Percentiles rank a stretch among this genome's conserved stretches.
These are phyloP conservation scores for Sclerotinia borealis DNA, from an alignment of 2,329 filamentous ascomycete species.

Conservation along the genomic window DNA sequence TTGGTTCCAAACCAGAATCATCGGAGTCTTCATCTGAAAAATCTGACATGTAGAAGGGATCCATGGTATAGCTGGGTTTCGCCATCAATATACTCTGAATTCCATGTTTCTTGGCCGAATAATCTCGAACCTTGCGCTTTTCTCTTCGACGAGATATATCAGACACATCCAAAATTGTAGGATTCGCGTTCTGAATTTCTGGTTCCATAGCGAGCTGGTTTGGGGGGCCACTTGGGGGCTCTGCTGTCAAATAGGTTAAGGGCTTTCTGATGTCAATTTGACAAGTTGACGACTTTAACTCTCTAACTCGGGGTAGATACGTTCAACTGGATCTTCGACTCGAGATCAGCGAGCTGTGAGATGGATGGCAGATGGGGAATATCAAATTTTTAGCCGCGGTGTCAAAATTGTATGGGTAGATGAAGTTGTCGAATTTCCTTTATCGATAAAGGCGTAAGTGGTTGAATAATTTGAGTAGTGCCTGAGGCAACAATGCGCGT, in stretches of 20 bases:
- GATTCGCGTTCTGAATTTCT: slow-evolving; percentile 71
- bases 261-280: background rate
- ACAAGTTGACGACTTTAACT: background rate
- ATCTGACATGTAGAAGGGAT: slow-evolving; percentile 33
- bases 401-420: background rate
- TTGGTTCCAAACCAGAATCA: slow-evolving; percentile 66
- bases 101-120: slow-evolving; percentile 29
- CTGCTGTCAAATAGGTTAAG: background rate
- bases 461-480: too few relatives aligned
- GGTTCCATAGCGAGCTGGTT: background rate
- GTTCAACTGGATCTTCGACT: background rate
- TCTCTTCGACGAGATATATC: slow-evolving; percentile 78
- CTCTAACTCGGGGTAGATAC: background rate
- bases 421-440: background rate
- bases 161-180: slow-evolving; percentile 80
- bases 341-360: background rate
- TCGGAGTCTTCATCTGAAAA: slow-evolving; percentile 36
- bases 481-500: background rate
- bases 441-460: slow-evolving; percentile 9
- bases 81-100: slow-evolving; percentile 28
- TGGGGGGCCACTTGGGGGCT: background rate
- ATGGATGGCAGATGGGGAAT: background rate
- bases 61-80: slow-evolving; percentile 28
- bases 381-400: background rate
- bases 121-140: slow-evolving; percentile 43